Evolutionary conservation across 495 filamentous ascomycete genomes (phyloP).

Genomic region (Aspergillus affinis): DNA sequence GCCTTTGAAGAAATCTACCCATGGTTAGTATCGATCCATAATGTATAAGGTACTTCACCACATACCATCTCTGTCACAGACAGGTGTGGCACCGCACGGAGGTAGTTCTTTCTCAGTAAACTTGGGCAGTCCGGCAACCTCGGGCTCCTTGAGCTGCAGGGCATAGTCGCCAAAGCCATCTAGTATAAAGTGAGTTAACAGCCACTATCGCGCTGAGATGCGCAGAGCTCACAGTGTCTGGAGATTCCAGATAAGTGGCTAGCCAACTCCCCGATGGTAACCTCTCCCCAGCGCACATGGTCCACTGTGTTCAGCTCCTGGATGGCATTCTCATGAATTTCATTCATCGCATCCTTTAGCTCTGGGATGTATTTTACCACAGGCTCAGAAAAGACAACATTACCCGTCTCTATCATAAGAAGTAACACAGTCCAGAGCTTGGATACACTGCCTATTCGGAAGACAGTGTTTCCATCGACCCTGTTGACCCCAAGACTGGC

Average conservation of each 20-base stretch:
- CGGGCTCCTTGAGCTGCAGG: no score
- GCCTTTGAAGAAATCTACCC: slow-evolving; percentile 18
- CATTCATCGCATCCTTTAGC: slow-evolving; percentile 47
- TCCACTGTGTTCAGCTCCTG: slow-evolving; percentile 31
- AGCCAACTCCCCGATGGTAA: slow-evolving; percentile 46
- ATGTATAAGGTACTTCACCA: slow-evolving; percentile 19
- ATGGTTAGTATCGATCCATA: slow-evolving; percentile 3
- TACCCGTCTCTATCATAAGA: slow-evolving; percentile 33
- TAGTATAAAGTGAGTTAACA: no score
- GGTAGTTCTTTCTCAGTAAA: no score
- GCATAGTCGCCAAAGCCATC: no score
- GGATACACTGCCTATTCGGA: slow-evolving; percentile 51
- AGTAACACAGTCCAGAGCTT: slow-evolving; percentile 52
- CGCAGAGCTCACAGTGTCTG: slow-evolving; percentile 32
- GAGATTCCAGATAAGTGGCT: slow-evolving; percentile 40
- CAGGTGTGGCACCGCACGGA: slow-evolving; percentile 10
- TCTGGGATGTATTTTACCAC: slow-evolving; percentile 45
- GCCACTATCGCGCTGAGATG: no score
- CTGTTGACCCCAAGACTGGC: slow-evolving; percentile 29
- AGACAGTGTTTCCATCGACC: slow-evolving; percentile 49
- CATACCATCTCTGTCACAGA: slow-evolving; percentile 23
- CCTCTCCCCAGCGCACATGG: slow-evolving; percentile 44
- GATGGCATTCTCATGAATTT: no score
- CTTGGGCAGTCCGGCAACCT: no score
- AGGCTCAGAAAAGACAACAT: slow-evolving; percentile 1